phyloP scores from a whole-genome alignment of 2,329 filamentous ascomycete species.

The Ceratocystis huliohia region DNA sequence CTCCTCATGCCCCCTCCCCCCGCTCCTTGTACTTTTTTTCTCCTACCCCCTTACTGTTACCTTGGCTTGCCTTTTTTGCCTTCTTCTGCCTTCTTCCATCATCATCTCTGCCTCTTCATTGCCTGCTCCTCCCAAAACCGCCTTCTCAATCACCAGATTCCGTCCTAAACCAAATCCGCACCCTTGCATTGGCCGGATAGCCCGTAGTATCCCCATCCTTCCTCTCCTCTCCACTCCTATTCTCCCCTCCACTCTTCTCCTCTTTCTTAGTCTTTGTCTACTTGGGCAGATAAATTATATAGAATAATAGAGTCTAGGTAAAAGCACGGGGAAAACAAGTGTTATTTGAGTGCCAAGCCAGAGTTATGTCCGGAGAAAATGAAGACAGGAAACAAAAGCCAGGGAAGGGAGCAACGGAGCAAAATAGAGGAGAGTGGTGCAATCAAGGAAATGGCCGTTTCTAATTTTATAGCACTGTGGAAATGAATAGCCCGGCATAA shows the following conservation, averaged over 20 bases:
- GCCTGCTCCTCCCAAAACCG: neutral
- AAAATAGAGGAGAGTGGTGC: neutral
- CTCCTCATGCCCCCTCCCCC: neutral
- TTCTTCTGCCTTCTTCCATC: neutral
- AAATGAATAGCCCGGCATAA: neutral
- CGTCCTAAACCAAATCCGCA: neutral
- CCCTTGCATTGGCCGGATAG: slow-evolving; percentile 3
- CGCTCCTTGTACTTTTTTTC: neutral
- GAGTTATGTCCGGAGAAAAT: neutral
- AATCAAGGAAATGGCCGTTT: neutral
- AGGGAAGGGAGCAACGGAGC: neutral
- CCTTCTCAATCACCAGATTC: neutral
- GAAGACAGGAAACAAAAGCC: neutral
- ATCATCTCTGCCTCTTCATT: neutral
- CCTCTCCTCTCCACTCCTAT: neutral
- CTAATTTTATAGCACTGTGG: neutral
- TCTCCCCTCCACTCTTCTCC: neutral
- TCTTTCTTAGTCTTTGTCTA: neutral
- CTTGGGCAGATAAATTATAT: neutral
- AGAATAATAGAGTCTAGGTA: too few relatives aligned
- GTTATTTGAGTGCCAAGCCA: neutral
- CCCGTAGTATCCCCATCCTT: neutral
- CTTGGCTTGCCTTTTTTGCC: neutral
- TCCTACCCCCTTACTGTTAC: neutral
- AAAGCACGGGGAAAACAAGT: too few relatives aligned